Conservation (phyloP, 257 asterid species). For the Pogostemon cablin region DNA sequence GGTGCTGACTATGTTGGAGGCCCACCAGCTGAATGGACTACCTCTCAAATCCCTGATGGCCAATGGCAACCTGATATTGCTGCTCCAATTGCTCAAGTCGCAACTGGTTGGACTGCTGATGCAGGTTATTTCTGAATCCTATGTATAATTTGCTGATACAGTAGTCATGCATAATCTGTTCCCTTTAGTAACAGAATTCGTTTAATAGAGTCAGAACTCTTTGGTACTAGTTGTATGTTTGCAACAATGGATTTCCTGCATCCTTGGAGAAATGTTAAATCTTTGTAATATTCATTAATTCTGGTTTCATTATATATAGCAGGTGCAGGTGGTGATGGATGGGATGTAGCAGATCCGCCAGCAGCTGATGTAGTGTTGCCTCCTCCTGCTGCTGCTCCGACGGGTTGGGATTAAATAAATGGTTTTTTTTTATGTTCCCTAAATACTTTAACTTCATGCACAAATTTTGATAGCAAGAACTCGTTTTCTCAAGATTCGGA, state of each 20-base stretch:
- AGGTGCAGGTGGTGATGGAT: slow-evolving; percentile 22
- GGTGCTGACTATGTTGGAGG: slow-evolving; percentile 37
- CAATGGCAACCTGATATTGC: slow-evolving; percentile 11
- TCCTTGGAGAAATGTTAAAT: not conserved
- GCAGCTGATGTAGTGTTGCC: not conserved
- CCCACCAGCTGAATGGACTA: slow-evolving; percentile 52
- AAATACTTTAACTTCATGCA: too few species aligned
- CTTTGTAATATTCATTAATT: not conserved
- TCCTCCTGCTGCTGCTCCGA: not conserved
- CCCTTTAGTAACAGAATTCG: too few species aligned
- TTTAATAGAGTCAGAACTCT: too few species aligned
- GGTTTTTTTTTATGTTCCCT: too few species aligned
- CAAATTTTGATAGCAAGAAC: too few species aligned
- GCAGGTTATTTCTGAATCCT: slow-evolving; percentile 35
- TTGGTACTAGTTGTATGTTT: too few species aligned
- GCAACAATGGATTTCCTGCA: too few species aligned
- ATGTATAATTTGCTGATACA: not conserved
- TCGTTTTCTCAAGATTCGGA: too few species aligned
- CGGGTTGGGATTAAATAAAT: not conserved
- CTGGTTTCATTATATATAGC: slow-evolving; percentile 40
- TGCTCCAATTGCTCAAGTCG: slow-evolving; percentile 35
- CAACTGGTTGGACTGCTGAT: slow-evolving; percentile 39
- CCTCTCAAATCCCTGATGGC: slow-evolving; percentile 47
- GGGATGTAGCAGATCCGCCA: slow-evolving; percentile 26
- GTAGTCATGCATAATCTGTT: too few species aligned